Percentiles rank a stretch among this genome's conserved stretches.
Evolutionary conservation across 306 rosid species (phyloP).

Genomic region (Lathyrus oleraceus): DNA sequence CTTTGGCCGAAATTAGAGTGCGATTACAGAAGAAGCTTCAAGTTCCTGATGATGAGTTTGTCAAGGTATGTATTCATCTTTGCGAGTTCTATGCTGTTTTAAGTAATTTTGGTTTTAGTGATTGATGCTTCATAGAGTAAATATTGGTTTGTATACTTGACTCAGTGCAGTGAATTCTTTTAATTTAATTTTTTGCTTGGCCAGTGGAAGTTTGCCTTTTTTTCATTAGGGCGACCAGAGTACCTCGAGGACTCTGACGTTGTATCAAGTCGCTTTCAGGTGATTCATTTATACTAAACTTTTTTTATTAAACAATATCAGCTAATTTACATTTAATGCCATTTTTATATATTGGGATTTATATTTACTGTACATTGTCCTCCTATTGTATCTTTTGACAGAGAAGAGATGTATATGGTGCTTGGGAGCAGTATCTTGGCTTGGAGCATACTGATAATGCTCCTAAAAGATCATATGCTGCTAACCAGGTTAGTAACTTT

Average conservation of each 20-base stretch:
- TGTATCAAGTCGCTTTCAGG: constrained; percentile 86
- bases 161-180: constrained; percentile 7
- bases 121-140: constrained; percentile 7
- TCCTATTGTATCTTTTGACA: constrained; percentile 35
- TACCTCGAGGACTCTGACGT: constrained; percentile 82
- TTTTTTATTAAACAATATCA: background rate
- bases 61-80: constrained; percentile 55
- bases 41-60: constrained; percentile 86
- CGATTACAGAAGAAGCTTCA: constrained; percentile 76
- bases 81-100: constrained; percentile 3
- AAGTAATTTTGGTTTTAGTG: constrained; percentile 28
- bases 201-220: constrained; percentile 93
- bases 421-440: constrained; percentile 97
- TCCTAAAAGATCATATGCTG: constrained; percentile 78
- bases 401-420: constrained; percentile 96
- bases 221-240: constrained; percentile 88
- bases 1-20: constrained; percentile 65
- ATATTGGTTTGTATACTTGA: constrained; percentile 3
- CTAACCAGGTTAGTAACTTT: constrained; percentile 62
- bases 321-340: background rate
- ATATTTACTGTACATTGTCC: constrained; percentile 22
- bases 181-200: constrained; percentile 26
- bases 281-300: constrained; percentile 10
- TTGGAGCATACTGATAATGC: constrained; percentile 90
- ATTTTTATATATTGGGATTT: constrained; percentile 5